Evolutionary conservation across 306 rosid species (phyloP).

Genomic region (Quercus bicolor): DNA sequence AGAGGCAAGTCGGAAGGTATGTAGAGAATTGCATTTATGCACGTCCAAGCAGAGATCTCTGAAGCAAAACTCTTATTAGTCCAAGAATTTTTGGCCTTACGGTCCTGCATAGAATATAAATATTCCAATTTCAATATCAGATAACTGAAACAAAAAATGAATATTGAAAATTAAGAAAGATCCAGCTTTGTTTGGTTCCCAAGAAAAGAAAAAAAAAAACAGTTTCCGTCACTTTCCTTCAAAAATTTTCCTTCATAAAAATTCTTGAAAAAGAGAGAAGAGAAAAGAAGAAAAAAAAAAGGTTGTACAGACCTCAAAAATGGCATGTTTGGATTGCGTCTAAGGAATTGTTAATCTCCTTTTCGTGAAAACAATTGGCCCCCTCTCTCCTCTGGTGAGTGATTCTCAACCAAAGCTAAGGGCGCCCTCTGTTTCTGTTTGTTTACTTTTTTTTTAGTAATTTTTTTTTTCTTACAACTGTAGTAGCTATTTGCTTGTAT

Average conservation of each 20-base stretch:
- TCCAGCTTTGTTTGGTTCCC: conserved; percentile 23
- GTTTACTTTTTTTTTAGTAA: no score
- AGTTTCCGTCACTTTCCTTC: not conserved
- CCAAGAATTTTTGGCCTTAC: conserved; percentile 17
- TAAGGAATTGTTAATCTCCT: not conserved
- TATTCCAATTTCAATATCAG: not conserved
- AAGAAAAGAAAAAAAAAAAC: not conserved
- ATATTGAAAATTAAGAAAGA: not conserved
- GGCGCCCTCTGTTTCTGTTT: not conserved
- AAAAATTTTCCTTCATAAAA: not conserved
- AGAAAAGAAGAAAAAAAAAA: not conserved
- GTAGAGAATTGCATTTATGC: conserved; percentile 51
- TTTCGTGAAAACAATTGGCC: conserved; percentile 14
- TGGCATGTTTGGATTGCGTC: conserved; percentile 29
- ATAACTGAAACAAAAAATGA: conserved; percentile 11
- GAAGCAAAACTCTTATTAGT: conserved; percentile 27
- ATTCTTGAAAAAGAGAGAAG: not conserved
- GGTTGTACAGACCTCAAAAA: conserved; percentile 19
- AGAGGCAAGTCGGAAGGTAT: conserved; percentile 58
- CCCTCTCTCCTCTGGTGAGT: conserved; percentile 6
- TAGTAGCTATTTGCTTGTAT: no score
- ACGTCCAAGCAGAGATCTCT: conserved; percentile 29
- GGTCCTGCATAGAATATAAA: conserved; percentile 12
- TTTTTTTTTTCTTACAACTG: no score
- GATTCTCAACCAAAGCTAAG: conserved; percentile 25